phyloP scores from a whole-genome alignment of 2,329 filamentous ascomycete genomes.

The Westerdykella ornata region DNA sequence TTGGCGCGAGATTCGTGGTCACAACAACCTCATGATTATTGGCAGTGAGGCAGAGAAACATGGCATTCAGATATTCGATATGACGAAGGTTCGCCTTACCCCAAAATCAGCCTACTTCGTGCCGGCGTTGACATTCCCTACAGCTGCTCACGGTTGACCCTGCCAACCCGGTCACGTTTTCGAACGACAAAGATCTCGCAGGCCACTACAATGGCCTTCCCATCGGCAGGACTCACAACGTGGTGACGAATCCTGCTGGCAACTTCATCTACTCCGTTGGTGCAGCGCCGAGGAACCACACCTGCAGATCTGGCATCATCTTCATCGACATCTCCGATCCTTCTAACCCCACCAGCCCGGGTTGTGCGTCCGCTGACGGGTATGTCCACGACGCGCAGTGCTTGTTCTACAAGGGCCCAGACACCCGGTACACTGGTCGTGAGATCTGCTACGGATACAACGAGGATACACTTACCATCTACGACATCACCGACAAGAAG shows the following conservation, averaged over 20 bases:
- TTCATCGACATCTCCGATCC: constrained; percentile 54
- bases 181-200: constrained; percentile 27
- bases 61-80: constrained; percentile 58
- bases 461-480: constrained; percentile 49
- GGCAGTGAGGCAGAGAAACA: constrained; percentile 41
- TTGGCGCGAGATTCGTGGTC: constrained; percentile 49
- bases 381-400: constrained; percentile 59
- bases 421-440: constrained; percentile 42
- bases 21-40: constrained; percentile 42
- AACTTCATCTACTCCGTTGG: constrained; percentile 38
- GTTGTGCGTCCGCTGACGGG: constrained; percentile 50
- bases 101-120: background rate
- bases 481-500: constrained; percentile 46
- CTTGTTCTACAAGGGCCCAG: constrained; percentile 50
- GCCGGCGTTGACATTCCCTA: constrained; percentile 1
- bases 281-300: constrained; percentile 25
- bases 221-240: constrained; percentile 33
- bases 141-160: constrained; percentile 32
- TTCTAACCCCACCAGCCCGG: constrained; percentile 48
- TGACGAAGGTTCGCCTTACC: constrained; percentile 40
- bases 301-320: constrained; percentile 51
- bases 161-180: constrained; percentile 31
- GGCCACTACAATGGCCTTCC: constrained; percentile 34
- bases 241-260: constrained; percentile 33
- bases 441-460: constrained; percentile 56